Conservation (phyloP, 768 basidiomycete species). For the Hemileccinum rubropunctum region DNA sequence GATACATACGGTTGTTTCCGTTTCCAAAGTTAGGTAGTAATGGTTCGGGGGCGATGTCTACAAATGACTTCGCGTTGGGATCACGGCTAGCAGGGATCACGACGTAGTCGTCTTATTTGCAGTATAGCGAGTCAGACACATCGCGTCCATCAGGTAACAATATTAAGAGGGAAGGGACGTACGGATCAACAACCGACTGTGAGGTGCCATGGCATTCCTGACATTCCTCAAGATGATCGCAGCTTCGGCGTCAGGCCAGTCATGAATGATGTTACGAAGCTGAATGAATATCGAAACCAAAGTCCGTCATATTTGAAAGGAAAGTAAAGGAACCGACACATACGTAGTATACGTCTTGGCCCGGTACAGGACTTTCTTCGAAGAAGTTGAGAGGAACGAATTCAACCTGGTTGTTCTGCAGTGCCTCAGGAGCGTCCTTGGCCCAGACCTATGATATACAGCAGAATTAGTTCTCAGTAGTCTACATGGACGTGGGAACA, state of each 20-base stretch:
- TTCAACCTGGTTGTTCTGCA: conserved; percentile 15
- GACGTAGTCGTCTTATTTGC: conserved; percentile 22
- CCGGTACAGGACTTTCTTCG: conserved; percentile 13
- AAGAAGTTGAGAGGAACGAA: conserved; percentile 22
- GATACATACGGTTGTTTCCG: conserved; percentile 39
- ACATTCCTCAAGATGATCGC: conserved; percentile 31
- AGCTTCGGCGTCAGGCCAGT: conserved; percentile 37
- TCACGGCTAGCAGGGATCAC: conserved; percentile 12
- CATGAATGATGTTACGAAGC: conserved; percentile 31
- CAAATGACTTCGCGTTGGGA: conserved; percentile 1
- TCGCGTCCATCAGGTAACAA: too few species aligned
- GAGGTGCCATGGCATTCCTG: conserved; percentile 25
- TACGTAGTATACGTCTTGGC: conserved; percentile 26
- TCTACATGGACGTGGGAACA: too few species aligned
- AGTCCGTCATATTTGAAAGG: background rate
- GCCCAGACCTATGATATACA: conserved; percentile 11
- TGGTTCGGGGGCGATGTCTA: conserved; percentile 40
- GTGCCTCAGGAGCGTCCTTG: conserved; percentile 13
- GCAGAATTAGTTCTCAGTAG: background rate
- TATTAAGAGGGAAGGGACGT: conserved; percentile 1
- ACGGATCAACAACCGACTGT: conserved; percentile 36
- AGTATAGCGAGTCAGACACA: background rate
- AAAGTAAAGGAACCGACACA: background rate
- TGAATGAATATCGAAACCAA: background rate
- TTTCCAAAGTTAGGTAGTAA: conserved; percentile 48